Conservation (phyloP, 2,329 filamentous ascomycete species). For the Talaromyces albobiverticillius region DNA sequence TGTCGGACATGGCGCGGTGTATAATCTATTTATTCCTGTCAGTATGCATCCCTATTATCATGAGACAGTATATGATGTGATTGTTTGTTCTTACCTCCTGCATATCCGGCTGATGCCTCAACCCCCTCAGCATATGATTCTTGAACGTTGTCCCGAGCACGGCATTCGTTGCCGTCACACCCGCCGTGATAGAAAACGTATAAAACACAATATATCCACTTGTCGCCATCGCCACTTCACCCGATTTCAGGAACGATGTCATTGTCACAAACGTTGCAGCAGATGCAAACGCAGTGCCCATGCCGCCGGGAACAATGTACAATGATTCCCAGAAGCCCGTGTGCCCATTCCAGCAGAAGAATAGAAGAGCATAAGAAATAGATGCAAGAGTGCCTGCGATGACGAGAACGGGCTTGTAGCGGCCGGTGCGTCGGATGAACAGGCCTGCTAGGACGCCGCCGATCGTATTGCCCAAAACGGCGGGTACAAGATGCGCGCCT, state of each 20-base stretch:
- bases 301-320: conserved; percentile 58
- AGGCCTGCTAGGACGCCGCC: conserved; percentile 61
- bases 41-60: no score
- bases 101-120: conserved; percentile 18
- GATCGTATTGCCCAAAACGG: conserved; percentile 63
- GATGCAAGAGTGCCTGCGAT: conserved; percentile 51
- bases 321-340: conserved; percentile 57
- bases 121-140: conserved; percentile 26
- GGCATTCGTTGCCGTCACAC: conserved; percentile 37
- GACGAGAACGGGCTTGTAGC: conserved; percentile 56
- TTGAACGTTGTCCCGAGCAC: conserved; percentile 37
- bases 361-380: conserved; percentile 52
- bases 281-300: conserved; percentile 49
- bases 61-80: no score
- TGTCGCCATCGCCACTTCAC: conserved; percentile 50
- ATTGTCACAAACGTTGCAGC: conserved; percentile 51
- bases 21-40: conserved; percentile 40
- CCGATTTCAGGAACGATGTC: conserved; percentile 44
- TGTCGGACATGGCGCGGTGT: conserved; percentile 36
- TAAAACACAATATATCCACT: conserved; percentile 47
- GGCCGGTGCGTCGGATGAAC: conserved; percentile 57
- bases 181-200: conserved; percentile 43
- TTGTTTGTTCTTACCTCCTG: conserved; percentile 19
- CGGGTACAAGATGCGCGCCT: conserved; percentile 62
- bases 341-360: conserved; percentile 58